Evolutionary conservation across 352 stramenopile species (phyloP), one percentile per base, ranked within the genome.

Genomic region (Phytopythium aichiense): DNA sequence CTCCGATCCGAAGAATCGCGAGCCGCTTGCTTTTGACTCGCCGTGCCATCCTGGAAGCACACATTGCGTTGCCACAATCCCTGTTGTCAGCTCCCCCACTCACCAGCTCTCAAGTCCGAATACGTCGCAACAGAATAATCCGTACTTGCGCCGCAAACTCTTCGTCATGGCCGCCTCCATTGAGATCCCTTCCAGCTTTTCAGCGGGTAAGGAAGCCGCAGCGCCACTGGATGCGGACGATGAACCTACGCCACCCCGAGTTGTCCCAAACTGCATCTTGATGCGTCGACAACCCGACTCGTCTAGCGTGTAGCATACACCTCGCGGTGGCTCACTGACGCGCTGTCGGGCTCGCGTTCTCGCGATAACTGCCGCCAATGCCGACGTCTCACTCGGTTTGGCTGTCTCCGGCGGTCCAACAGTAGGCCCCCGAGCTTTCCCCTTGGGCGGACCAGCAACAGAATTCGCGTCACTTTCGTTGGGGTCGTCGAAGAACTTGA

Each of bases 401-500:
- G 46, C 25, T n/a, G 46, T 13, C 37, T 28, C 48, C 20, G 25
- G 13, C 5, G 46, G 13, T 7, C 46, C 46, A 5, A 15, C 23
- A 4, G 9, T 7, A 1, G 28, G 7, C 0, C 28, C 28, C 2
- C 48, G 28, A 35, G 15, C 15, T 20, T 54, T 54, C 12, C 23
- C 48, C 16, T 35, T 37, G 1, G 28, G 16, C 16, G 3, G 1
- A 15, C 23, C 48, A 23, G 25, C 16, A 25, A 5, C 16, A 22
- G 9, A 4, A 50, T 35, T 23, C 18, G 53, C 25, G 25, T 71
- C 64, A 16, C 35, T 38, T 8, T 46, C 22, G 30, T 72, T 51
- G 25, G 28, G 63, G 58, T 88, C 79, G 58, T 90, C 79, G 54
- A 93, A 93, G 69, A 91, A 93, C 48, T 90, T 87, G 25, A 93